Base-by-base conservation (phyloP, 2,329 filamentous ascomycete species). In the Colletotrichum gigasporum region DNA sequence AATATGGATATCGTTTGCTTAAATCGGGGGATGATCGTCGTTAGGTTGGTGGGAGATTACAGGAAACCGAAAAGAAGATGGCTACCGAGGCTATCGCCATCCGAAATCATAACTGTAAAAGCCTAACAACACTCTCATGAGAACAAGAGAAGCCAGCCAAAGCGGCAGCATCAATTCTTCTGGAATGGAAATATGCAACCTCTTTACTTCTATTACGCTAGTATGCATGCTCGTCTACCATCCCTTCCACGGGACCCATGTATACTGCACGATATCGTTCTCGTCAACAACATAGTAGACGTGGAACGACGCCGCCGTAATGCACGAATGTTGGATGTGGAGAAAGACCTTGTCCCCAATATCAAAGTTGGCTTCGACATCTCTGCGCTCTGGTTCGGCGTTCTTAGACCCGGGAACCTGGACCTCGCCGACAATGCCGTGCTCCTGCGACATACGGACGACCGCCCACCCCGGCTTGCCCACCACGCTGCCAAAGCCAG, bases 1-100 rank as follows among this genome's bases (percentile, higher is more conserved):
- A 60, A 81, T 83, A 30, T 82, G 79, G 80, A 82, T 82, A 39
- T 83, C 81, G 3, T 83, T 83, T 72, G 81, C 81, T 18, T 83
- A 69, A 73, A 37, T 35, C 10, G 2, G 20, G 18, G 20, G 8
- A 2, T 3, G 18, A 32, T 3, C 12, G 51, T 26, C 42, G 24
- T 4, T 5, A 9, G 16, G 16, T 3, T 12, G 7, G 4, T 20
- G 22, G 11, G 12, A 10, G 16, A 22, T n/a, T n/a, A n/a, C n/a
- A n/a, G n/a, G n/a, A n/a, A n/a, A n/a, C n/a, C n/a, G n/a, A n/a
- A n/a, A n/a, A n/a, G n/a, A n/a, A n/a, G n/a, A n/a, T n/a, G n/a
- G n/a, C n/a, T n/a, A n/a, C n/a, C n/a, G n/a, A n/a, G n/a, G n/a
- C n/a, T n/a, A n/a, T n/a, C n/a, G n/a, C n/a, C n/a, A n/a, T n/a